Evolutionary conservation across 192 early-diverging fungal genomes (phyloP).

Genomic region (Linnemannia zychae): DNA sequence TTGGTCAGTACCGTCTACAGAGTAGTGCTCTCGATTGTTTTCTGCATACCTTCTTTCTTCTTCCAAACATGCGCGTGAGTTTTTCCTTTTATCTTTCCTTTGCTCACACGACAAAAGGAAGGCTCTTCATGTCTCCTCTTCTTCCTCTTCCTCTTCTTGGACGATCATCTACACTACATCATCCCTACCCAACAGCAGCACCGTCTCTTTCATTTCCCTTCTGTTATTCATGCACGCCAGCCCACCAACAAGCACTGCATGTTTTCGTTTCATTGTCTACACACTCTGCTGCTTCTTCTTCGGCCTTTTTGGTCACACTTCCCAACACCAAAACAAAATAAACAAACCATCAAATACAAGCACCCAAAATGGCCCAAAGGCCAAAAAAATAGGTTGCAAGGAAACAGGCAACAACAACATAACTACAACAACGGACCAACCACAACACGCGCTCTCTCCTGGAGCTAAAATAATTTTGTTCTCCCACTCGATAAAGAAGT

Average conservation of each 20-base stretch:
- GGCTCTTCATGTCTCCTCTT: background rate
- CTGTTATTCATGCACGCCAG: background rate
- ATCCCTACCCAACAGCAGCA: too few species aligned
- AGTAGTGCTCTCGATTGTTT: background rate
- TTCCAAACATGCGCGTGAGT: background rate
- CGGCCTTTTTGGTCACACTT: too few species aligned
- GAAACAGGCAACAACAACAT: background rate
- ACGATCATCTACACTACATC: too few species aligned
- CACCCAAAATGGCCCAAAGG: background rate
- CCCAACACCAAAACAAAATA: too few species aligned
- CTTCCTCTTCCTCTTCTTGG: too few species aligned
- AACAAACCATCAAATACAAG: background rate
- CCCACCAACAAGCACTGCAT: background rate
- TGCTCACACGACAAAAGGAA: background rate
- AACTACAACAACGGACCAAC: constrained; percentile 4
- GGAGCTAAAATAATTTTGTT: constrained; percentile 9
- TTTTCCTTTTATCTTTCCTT: background rate
- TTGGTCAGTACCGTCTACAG: background rate
- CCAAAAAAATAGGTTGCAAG: background rate
- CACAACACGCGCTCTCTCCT: background rate
- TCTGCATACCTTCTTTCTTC: too few species aligned
- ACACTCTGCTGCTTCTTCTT: background rate
- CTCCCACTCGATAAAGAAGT: background rate
- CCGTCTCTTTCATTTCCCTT: too few species aligned
- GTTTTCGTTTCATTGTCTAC: background rate